Evolutionary conservation across 106 monocot species (phyloP).

Genomic region (Xerophyta viscosa): DNA sequence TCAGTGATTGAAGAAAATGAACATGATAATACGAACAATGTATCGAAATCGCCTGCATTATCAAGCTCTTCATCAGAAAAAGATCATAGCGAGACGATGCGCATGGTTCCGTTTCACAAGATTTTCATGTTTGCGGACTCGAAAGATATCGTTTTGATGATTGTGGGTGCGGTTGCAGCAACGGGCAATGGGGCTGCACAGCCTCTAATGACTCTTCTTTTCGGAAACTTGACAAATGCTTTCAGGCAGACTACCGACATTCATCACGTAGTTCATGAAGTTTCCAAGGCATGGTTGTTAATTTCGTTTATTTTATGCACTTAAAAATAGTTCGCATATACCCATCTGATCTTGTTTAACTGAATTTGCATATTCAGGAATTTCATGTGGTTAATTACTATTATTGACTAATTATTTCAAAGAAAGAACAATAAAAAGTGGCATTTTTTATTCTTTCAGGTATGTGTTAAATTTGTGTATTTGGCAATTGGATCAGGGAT

Average conservation of each 20-base stretch:
- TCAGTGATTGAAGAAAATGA: too few species aligned
- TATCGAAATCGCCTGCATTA: too few species aligned
- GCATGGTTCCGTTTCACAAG: slow-evolving; percentile 22
- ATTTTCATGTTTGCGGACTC: slow-evolving; percentile 37
- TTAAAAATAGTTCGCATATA: too few species aligned
- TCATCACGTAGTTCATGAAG: slow-evolving; percentile 21
- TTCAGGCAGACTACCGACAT: slow-evolving; percentile 35
- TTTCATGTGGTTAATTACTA: too few species aligned
- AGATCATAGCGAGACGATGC: slow-evolving; percentile 1
- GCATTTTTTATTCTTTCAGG: slow-evolving; percentile 25
- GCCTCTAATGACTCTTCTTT: slow-evolving; percentile 49
- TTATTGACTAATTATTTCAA: background rate
- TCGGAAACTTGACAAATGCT: slow-evolving; percentile 41
- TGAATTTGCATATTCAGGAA: too few species aligned
- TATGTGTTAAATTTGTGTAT: slow-evolving; percentile 46
- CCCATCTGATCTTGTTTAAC: too few species aligned
- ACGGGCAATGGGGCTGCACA: slow-evolving; percentile 20
- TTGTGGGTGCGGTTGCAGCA: slow-evolving; percentile 22
- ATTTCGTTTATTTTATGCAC: too few species aligned
- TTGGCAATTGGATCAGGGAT: slow-evolving; percentile 38
- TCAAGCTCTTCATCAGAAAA: too few species aligned
- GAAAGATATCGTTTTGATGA: slow-evolving; percentile 28
- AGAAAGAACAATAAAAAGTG: background rate
- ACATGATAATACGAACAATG: too few species aligned
- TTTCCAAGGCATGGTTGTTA: slow-evolving; percentile 31